Evolutionary conservation across 352 stramenopile genomes (phyloP), one percentile per base, ranked within the genome.

Genomic region (Blastocystis sp.): DNA sequence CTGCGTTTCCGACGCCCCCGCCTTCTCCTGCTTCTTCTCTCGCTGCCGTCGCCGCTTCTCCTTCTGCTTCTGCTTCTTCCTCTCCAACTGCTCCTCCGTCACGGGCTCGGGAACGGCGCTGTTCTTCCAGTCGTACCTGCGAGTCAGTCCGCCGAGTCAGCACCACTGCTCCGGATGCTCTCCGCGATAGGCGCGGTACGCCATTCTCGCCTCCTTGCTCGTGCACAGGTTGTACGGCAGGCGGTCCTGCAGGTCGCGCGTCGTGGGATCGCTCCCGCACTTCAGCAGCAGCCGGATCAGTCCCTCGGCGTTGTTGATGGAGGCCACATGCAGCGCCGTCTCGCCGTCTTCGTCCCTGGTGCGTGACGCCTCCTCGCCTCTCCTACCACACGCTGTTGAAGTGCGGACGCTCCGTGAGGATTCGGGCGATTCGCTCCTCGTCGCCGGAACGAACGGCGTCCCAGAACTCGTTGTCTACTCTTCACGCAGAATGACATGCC

Each of bases 11-110:
- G 26, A 62, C 31, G 62, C 41, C 61, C 60, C 29, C 35, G n/a
- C 59, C 61, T 79, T 35, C 13, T 65, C 29, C 35, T 33, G 19
- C 41, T 66, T 60, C 29, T 65, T 77, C 61, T 66, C 39, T 13
- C 45, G 29, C 61, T 89, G 55, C 9, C 35, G 29, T 6, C 35
- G 29, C 9, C 29, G 29, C 62, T 77, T 95, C 88, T 95, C 93
- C 61, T 94, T 95, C 81, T 95, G 94, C 70, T 93, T 94, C 82
- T 95, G 93, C 82, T 96, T 93, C 93, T 95, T 90, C 37, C 89
- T 81, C 71, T 90, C 90, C n/a, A 91, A 90, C 0, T 76, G n/a
- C 26, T 70, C 82, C n/a, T 92, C 91, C 21, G 94, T 96, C 12
- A 96, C 74, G 1, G 90, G 93, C 51, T 93, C 93, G 0, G 94